phyloP scores from a whole-genome alignment of 2,329 filamentous ascomycete species.

The Pleoardoris graminearum region DNA sequence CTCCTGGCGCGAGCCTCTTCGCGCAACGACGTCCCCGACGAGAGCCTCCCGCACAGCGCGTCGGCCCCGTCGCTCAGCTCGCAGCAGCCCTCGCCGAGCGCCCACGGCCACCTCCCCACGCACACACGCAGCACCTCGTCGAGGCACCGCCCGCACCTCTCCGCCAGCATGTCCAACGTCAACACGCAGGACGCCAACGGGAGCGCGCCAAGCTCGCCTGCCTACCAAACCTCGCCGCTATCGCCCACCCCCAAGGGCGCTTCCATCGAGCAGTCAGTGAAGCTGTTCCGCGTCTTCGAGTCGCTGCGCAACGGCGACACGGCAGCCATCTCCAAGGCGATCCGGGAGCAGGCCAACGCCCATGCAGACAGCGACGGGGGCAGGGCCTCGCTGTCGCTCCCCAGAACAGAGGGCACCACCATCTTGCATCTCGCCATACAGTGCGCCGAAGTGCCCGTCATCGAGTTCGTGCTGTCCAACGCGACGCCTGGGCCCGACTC shows the following conservation, averaged over 20 bases:
- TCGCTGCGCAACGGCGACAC: constrained; percentile 89
- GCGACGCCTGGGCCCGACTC: constrained; percentile 57
- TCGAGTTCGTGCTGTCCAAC: constrained; percentile 88
- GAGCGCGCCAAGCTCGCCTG: constrained; percentile 22
- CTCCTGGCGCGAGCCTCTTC: constrained; percentile 43
- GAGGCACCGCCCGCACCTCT: constrained; percentile 33
- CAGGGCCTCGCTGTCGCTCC: constrained; percentile 53
- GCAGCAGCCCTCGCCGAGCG: constrained; percentile 24
- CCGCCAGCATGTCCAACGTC: constrained; percentile 34
- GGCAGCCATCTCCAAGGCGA: constrained; percentile 82
- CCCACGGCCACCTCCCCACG: constrained; percentile 15
- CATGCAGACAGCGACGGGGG: constrained; percentile 54
- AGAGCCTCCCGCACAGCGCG: constrained; percentile 24
- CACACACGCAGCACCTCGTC: constrained; percentile 36
- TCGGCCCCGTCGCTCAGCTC: constrained; percentile 33
- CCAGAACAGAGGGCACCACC: constrained; percentile 75
- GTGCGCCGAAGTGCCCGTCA: constrained; percentile 87
- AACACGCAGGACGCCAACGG: constrained; percentile 22
- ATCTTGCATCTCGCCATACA: constrained; percentile 93
- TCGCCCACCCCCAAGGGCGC: constrained; percentile 43
- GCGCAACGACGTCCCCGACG: constrained; percentile 36
- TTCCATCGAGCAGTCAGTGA: constrained; percentile 85
- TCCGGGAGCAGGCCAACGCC: constrained; percentile 62
- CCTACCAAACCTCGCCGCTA: constrained; percentile 22
- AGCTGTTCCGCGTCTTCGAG: constrained; percentile 93